These are phyloP conservation scores for Paxillus rubicundulus DNA, from an alignment of 768 basidiomycete species.

Conservation along the genomic window DNA sequence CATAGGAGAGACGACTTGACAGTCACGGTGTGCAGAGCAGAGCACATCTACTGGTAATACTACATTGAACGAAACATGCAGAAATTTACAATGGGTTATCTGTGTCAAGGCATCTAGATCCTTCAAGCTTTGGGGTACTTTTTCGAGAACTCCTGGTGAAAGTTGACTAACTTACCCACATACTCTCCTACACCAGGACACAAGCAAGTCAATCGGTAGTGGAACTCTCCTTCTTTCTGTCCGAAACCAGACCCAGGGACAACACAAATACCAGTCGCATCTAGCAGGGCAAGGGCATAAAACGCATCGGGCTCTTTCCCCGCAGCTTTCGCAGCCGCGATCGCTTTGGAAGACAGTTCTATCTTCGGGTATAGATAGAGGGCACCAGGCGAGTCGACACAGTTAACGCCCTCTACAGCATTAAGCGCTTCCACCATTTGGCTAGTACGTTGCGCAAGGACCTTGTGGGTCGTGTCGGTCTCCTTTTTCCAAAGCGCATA, in stretches of 20 bases:
- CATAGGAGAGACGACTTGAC: not conserved
- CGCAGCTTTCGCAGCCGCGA: slow-evolving; percentile 63
- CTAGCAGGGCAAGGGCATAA: slow-evolving; percentile 81
- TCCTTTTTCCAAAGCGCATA: slow-evolving; percentile 82
- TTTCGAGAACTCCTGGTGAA: slow-evolving; percentile 60
- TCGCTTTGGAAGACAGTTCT: slow-evolving; percentile 66
- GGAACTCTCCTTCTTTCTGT: slow-evolving; percentile 85
- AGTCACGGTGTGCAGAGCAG: not conserved
- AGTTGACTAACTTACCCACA: slow-evolving; percentile 75
- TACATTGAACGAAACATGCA: too few relatives aligned
- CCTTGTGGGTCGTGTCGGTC: slow-evolving; percentile 74
- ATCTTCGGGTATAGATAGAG: slow-evolving; percentile 92
- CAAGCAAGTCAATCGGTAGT: slow-evolving; percentile 90
- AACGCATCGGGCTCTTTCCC: slow-evolving; percentile 87
- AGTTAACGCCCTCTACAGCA: slow-evolving; percentile 80
- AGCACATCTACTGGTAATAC: too few relatives aligned
- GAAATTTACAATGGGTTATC: too few relatives aligned
- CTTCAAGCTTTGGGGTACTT: slow-evolving; percentile 38
- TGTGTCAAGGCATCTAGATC: not conserved
- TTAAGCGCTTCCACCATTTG: slow-evolving; percentile 81
- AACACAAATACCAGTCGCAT: slow-evolving; percentile 89
- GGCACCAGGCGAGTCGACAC: slow-evolving; percentile 87
- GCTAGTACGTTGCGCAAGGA: slow-evolving; percentile 64
- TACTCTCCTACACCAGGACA: slow-evolving; percentile 95
- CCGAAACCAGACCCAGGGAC: slow-evolving; percentile 95